Base-by-base conservation (phyloP, 202 grass and related monocot species). In the Saccharum hybrid region DNA sequence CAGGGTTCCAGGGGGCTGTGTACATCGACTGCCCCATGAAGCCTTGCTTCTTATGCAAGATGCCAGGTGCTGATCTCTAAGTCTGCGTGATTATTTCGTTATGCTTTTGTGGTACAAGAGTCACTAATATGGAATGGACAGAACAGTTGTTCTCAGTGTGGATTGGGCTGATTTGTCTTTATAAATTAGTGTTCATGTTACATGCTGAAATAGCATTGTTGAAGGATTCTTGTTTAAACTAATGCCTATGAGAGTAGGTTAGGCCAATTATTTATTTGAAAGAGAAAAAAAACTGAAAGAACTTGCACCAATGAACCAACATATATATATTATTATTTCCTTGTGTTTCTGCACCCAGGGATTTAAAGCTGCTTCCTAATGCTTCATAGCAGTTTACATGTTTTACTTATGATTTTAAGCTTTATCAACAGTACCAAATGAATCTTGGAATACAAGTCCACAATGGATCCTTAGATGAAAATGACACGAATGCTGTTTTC, bases 21-120 rank as follows among this genome's bases (percentile, higher is more conserved):
- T 98, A 98, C 67, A 86, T 98, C 9, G 90, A 98, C 18, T 98
- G 95, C 81, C 95, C 95, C 65, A 94, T 85, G 91, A 98, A 94
- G 86, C 95, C 92, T 61, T 98, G 95, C 83, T 98, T 91, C 82
- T 87, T 98, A 19, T 98, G 95, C 82, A 98, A 98, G 88, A 95
- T 22, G 85, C 92, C 95, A 83, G 95, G 95, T 98, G 63, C 66
- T 59, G 6, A 78, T 12, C 60, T 59, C 9, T 63, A 19, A 2
- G 2, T 13, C 1, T 51, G 59, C 1, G n/a, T 51, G 15, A n/a
- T 52, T 73, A 7, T 54, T 43, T 11, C 4, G 19, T 28, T 67
- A n/a, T 56, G 22, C 19, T 26, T 56, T 81, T 60, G n/a, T 21
- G 45, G 72, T 78, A 69, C 23, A 62, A 74, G 18, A 12, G 2